Percentiles rank a stretch among this genome's conserved stretches.
phyloP scores from a whole-genome alignment of 495 filamentous ascomycete species.

The Rostrohypoxylon terebratum region DNA sequence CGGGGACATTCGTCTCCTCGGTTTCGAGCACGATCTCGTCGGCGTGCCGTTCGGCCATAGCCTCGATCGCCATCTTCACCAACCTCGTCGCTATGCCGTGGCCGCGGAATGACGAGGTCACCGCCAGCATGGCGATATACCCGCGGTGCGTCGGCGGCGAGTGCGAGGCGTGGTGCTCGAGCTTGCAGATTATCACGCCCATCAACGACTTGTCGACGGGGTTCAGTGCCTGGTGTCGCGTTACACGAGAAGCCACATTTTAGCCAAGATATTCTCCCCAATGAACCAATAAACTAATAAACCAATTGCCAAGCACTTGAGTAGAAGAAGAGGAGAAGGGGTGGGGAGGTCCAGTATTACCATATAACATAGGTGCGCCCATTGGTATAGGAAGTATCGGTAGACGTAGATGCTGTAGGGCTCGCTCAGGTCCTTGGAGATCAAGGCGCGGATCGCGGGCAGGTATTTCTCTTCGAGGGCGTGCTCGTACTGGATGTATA shows the following conservation, averaged over 20 bases:
- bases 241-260: conserved; percentile 7
- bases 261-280: not conserved
- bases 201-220: conserved; percentile 64
- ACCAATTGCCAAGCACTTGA: too few relatives aligned
- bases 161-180: conserved; percentile 82
- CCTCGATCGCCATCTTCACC: conserved; percentile 90
- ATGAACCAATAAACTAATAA: too few relatives aligned
- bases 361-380: conserved; percentile 96
- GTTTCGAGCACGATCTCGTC: conserved; percentile 98
- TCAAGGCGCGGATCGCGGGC: conserved; percentile 87
- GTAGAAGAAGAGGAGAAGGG: not conserved
- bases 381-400: conserved; percentile 98
- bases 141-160: conserved; percentile 82
- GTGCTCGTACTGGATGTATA: conserved; percentile 86
- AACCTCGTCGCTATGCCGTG: conserved; percentile 91
- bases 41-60: conserved; percentile 84
- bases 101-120: conserved; percentile 79
- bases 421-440: conserved; percentile 96
- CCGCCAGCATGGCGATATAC: conserved; percentile 99
- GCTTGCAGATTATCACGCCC: conserved; percentile 95
- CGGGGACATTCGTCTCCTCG: conserved; percentile 91
- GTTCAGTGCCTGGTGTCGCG: conserved; percentile 71
- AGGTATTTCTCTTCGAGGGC: conserved; percentile 83
- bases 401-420: conserved; percentile 99
- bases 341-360: conserved; percentile 55